These are phyloP conservation scores for Cytospora paraplurivora DNA, from an alignment of 2,329 filamentous ascomycete species.

Conservation along the genomic window DNA sequence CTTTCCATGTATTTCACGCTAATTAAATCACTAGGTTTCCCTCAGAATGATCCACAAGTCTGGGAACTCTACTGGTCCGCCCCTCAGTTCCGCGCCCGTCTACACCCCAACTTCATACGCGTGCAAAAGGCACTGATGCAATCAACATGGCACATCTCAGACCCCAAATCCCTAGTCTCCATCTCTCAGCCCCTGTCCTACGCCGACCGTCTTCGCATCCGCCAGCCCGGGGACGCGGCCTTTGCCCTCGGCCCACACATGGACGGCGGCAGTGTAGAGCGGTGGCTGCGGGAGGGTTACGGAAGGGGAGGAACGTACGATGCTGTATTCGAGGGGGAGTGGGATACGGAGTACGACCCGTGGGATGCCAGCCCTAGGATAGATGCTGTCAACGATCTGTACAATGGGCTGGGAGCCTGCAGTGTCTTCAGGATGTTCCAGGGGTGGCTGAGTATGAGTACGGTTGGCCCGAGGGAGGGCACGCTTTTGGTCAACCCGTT, in stretches of 20 bases:
- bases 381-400: slow-evolving; percentile 70
- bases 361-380: slow-evolving; percentile 77
- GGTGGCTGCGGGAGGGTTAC: slow-evolving; percentile 73
- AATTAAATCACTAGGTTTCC: slow-evolving; percentile 55
- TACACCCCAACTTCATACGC: slow-evolving; percentile 63
- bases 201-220: slow-evolving; percentile 71
- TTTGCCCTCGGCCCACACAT: slow-evolving; percentile 75
- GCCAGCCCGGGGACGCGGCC: slow-evolving; percentile 68
- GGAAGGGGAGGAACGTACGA: slow-evolving; percentile 70
- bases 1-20: background rate
- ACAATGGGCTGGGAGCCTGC: slow-evolving; percentile 80
- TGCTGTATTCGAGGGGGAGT: slow-evolving; percentile 69
- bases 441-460: slow-evolving; percentile 82
- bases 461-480: slow-evolving; percentile 72
- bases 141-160: slow-evolving; percentile 21
- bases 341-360: slow-evolving; percentile 75
- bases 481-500: slow-evolving; percentile 83
- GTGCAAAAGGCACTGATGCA: slow-evolving; percentile 64
- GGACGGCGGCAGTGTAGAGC: slow-evolving; percentile 73
- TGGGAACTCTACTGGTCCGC: slow-evolving; percentile 77
- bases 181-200: slow-evolving; percentile 63
- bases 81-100: slow-evolving; percentile 67
- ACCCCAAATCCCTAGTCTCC: slow-evolving; percentile 45
- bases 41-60: slow-evolving; percentile 66
- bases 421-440: slow-evolving; percentile 87